phyloP scores from a whole-genome alignment of 73 alveolate genomes.

The Blepharisma stoltei region DNA sequence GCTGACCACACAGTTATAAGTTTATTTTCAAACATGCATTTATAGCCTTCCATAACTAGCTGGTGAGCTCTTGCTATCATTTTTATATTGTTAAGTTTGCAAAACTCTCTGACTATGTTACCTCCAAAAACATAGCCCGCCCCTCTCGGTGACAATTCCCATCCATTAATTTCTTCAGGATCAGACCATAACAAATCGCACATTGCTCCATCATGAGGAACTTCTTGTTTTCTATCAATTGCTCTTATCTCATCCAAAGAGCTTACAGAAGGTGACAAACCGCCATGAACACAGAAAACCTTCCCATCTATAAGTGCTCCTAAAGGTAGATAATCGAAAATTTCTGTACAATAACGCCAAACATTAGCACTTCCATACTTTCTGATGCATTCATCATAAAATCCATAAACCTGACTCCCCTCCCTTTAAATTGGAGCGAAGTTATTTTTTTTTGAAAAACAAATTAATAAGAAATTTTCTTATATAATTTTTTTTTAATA shows the following conservation, averaged over 20 bases:
- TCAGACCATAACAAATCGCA: slow-evolving; percentile 96
- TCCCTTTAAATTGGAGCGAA: too few relatives aligned
- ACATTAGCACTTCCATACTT: slow-evolving; percentile 93
- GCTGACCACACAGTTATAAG: slow-evolving; percentile 97
- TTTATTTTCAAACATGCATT: slow-evolving; percentile 80
- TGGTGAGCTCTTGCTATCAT: slow-evolving; percentile 94
- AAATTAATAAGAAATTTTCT: too few relatives aligned
- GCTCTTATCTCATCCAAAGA: slow-evolving; percentile 94
- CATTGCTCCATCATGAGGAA: slow-evolving; percentile 98
- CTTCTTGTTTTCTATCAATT: slow-evolving; percentile 98
- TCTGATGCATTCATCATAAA: slow-evolving; percentile 95
- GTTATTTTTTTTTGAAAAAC: too few relatives aligned
- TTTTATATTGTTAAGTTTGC: slow-evolving; percentile 70
- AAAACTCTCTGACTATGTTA: slow-evolving; percentile 80
- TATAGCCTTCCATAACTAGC: slow-evolving; percentile 96
- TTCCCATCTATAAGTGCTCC: slow-evolving; percentile 95
- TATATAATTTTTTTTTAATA: too few relatives aligned
- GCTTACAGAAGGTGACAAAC: slow-evolving; percentile 88
- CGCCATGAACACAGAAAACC: slow-evolving; percentile 97
- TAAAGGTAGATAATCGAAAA: slow-evolving; percentile 94
- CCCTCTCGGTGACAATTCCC: slow-evolving; percentile 92
- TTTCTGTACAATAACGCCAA: slow-evolving; percentile 99
- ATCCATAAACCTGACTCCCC: slow-evolving; percentile 92
- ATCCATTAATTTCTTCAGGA: slow-evolving; percentile 90
- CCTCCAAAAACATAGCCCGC: slow-evolving; percentile 96